phyloP scores from a whole-genome alignment of 1,284 basidiomycete genomes.

The Acaromyces ingoldii region DNA sequence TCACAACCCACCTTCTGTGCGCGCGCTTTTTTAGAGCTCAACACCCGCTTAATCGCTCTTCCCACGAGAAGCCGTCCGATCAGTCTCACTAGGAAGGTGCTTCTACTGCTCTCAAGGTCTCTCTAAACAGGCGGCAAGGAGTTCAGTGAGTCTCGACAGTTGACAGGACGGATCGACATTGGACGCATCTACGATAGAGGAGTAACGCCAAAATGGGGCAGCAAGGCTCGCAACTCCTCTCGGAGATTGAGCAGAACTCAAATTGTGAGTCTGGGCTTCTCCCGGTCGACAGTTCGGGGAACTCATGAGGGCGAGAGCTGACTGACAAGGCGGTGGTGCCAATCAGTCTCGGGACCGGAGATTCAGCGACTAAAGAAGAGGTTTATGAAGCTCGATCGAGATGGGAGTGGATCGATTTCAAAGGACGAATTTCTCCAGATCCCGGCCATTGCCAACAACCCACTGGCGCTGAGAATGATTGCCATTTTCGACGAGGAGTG shows the following conservation, averaged over 20 bases:
- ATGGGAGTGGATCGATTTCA: slow-evolving; percentile 95
- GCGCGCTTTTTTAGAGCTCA: no score
- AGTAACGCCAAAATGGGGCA: slow-evolving; percentile 55
- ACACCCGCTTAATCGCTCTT: no score
- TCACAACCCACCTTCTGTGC: no score
- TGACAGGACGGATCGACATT: no score
- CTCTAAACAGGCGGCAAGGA: no score
- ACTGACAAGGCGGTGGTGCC: no score
- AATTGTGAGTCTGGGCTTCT: slow-evolving; percentile 66
- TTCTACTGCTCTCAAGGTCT: no score
- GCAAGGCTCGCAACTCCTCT: slow-evolving; percentile 80
- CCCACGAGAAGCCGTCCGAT: background rate
- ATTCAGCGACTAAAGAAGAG: slow-evolving; percentile 84
- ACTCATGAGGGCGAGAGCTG: no score
- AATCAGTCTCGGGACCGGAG: slow-evolving; percentile 21
- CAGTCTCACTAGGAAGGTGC: background rate
- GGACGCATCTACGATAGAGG: no score
- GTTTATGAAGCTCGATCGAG: slow-evolving; percentile 98
- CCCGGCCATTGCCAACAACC: slow-evolving; percentile 97
- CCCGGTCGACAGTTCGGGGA: background rate
- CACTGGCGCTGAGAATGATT: slow-evolving; percentile 92
- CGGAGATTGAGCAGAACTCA: slow-evolving; percentile 85
- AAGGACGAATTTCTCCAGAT: slow-evolving; percentile 98
- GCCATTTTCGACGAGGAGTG: slow-evolving; percentile 99
- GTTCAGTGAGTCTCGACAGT: no score